These are phyloP conservation scores for Microdochium paspali DNA, from an alignment of 2,329 filamentous ascomycete genomes.

Conservation along the genomic window DNA sequence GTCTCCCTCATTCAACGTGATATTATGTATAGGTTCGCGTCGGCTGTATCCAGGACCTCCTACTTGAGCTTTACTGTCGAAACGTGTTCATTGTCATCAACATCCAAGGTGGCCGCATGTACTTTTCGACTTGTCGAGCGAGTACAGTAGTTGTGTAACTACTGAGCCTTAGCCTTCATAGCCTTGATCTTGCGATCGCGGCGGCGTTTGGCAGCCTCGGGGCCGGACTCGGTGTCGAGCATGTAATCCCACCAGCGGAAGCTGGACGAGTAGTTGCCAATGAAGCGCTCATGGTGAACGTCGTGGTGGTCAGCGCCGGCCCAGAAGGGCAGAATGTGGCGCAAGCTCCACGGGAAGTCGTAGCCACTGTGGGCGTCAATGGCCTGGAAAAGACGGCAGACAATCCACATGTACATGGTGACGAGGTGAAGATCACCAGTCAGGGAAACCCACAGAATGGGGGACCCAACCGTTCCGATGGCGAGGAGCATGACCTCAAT, in stretches of 20 bases:
- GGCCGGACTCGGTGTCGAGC: constrained; percentile 86
- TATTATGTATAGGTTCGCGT: not conserved
- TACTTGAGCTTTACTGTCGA: no score
- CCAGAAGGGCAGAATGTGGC: constrained; percentile 96
- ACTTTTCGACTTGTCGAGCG: no score
- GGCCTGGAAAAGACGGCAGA: constrained; percentile 87
- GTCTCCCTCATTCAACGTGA: not conserved
- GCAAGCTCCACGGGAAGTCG: constrained; percentile 95
- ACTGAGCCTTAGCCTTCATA: constrained; percentile 58
- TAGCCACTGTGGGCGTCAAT: constrained; percentile 97
- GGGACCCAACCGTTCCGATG: constrained; percentile 72
- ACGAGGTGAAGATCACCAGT: constrained; percentile 86
- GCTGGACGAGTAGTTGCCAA: constrained; percentile 95
- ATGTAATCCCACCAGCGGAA: constrained; percentile 99
- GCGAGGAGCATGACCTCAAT: constrained; percentile 96
- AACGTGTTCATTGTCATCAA: no score
- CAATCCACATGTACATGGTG: constrained; percentile 98
- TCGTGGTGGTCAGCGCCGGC: constrained; percentile 96
- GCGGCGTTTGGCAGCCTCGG: constrained; percentile 76
- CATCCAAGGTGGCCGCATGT: no score
- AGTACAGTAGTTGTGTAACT: no score
- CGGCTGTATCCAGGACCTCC: no score
- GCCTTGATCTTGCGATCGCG: constrained; percentile 66
- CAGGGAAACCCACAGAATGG: constrained; percentile 73
- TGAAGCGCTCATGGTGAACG: constrained; percentile 94